Percentiles rank a stretch among this genome's conserved stretches.
Evolutionary conservation across 208 protist species (phyloP).

Genomic region (Crithidia brevicula): DNA sequence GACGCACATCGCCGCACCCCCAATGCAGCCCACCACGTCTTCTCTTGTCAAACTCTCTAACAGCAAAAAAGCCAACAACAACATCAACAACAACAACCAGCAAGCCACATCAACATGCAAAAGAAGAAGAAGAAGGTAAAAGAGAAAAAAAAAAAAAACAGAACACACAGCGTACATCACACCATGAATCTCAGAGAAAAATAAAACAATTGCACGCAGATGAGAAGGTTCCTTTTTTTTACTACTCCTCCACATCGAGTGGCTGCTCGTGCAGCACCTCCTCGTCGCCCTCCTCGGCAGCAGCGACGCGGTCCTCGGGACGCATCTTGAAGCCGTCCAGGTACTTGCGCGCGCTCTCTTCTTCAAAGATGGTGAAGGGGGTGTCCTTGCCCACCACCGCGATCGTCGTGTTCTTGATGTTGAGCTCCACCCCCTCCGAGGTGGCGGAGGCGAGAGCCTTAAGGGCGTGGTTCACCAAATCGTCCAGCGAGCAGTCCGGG

Average conservation of each 20-base stretch:
- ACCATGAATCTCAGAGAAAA: too few species aligned
- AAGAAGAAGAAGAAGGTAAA: not conserved
- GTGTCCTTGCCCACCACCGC: slow-evolving; percentile 91
- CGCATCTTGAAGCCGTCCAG: slow-evolving; percentile 82
- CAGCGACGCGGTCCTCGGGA: slow-evolving; percentile 76
- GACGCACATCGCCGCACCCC: too few species aligned
- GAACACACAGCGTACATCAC: not conserved
- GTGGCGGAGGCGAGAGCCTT: slow-evolving; percentile 94
- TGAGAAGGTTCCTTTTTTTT: not conserved
- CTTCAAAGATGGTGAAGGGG: slow-evolving; percentile 86
- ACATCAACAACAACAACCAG: too few species aligned
- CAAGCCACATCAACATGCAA: too few species aligned
- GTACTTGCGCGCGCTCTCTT: slow-evolving; percentile 83
- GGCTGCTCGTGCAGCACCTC: slow-evolving; percentile 71
- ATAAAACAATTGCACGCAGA: too few species aligned
- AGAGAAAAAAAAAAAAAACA: slow-evolving; percentile 4
- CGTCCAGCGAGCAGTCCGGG: slow-evolving; percentile 76
- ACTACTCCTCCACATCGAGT: slow-evolving; percentile 87
- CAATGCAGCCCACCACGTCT: too few species aligned
- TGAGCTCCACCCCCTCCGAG: slow-evolving; percentile 90
- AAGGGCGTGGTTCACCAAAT: slow-evolving; percentile 94
- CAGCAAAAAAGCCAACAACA: too few species aligned
- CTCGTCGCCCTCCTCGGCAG: slow-evolving; percentile 63
- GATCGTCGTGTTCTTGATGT: slow-evolving; percentile 92
- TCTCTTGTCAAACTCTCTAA: too few species aligned